These are phyloP conservation scores for Volvox reticuliferus DNA, from an alignment of 139 green algal genomes.

Conservation along the genomic window DNA sequence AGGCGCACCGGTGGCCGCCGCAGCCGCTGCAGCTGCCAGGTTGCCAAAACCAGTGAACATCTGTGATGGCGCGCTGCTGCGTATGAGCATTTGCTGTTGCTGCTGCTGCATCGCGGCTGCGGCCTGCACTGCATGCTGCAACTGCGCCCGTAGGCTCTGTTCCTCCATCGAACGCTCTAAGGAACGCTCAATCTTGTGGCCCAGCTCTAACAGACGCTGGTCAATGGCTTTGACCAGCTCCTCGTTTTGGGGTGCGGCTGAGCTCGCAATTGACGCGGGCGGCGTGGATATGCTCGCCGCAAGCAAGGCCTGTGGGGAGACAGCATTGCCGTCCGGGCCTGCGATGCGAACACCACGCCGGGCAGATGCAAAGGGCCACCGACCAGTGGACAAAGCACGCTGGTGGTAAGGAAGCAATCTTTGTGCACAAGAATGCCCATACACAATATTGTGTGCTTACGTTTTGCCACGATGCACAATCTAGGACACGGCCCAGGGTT, in stretches of 20 bases:
- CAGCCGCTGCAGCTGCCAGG: not conserved
- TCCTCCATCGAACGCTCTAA: slow-evolving; percentile 40
- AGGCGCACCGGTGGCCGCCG: not conserved
- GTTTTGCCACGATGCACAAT: too few relatives aligned
- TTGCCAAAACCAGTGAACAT: not conserved
- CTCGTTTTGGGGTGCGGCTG: not conserved
- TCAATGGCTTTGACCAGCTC: slow-evolving; percentile 40
- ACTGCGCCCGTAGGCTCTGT: slow-evolving; percentile 28
- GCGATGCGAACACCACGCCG: too few relatives aligned
- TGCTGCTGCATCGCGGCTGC: slow-evolving; percentile 26
- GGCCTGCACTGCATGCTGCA: slow-evolving; percentile 21
- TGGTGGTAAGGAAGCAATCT: too few relatives aligned
- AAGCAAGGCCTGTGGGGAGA: not conserved
- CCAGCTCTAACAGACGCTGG: slow-evolving; percentile 42
- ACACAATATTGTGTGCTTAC: too few relatives aligned
- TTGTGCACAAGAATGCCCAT: too few relatives aligned
- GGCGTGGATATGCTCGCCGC: not conserved
- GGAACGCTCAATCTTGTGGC: slow-evolving; percentile 43
- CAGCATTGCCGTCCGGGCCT: not conserved
- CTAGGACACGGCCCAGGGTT: too few relatives aligned
- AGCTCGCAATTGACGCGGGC: not conserved
- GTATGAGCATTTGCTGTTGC: slow-evolving; percentile 21
- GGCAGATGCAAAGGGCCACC: too few relatives aligned
- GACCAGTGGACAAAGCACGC: too few relatives aligned
- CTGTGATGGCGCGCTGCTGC: not conserved